Evolutionary conservation across 495 filamentous ascomycete genomes (phyloP).

Genomic region (Diplogelasinospora grovesii): DNA sequence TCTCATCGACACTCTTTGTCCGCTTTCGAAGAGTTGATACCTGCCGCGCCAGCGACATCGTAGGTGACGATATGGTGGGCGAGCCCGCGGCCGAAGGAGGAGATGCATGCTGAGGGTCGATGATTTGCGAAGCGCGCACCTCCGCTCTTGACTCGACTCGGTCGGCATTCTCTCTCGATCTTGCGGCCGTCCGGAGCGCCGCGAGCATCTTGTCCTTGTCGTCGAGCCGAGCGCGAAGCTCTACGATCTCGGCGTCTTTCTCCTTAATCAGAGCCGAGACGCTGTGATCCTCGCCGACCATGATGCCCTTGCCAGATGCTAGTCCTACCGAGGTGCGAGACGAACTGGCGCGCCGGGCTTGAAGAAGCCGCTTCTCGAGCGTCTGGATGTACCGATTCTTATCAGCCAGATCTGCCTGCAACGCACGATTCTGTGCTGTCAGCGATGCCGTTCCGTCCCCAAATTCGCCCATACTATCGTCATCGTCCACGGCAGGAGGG

Average conservation of each 20-base stretch:
- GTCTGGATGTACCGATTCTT: conserved; percentile 96
- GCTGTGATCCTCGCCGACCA: conserved; percentile 62
- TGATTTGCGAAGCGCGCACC: conserved; percentile 38
- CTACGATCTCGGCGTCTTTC: conserved; percentile 89
- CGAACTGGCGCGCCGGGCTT: conserved; percentile 86
- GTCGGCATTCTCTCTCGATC: conserved; percentile 81
- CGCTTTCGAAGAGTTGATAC: conserved; percentile 43
- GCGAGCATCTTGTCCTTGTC: conserved; percentile 94
- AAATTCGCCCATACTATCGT: conserved; percentile 72
- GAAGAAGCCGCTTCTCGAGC: conserved; percentile 82
- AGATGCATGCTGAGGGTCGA: conserved; percentile 30
- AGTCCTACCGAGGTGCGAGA: conserved; percentile 72
- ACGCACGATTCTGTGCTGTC: conserved; percentile 71
- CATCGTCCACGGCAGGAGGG: conserved; percentile 48
- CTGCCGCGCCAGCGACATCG: conserved; percentile 24
- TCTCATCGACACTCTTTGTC: conserved; percentile 73
- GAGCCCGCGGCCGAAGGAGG: conserved; percentile 29
- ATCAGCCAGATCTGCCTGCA: conserved; percentile 89
- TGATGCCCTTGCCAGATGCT: conserved; percentile 48
- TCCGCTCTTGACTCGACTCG: conserved; percentile 38
- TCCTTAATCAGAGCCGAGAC: conserved; percentile 65
- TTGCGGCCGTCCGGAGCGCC: conserved; percentile 77
- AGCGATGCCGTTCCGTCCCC: conserved; percentile 81
- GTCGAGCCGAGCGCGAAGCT: conserved; percentile 80
- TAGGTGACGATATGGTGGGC: too few relatives aligned